Conservation (phyloP, 2,329 filamentous ascomycete genomes). For the Sclerotiophoma versabilis region DNA sequence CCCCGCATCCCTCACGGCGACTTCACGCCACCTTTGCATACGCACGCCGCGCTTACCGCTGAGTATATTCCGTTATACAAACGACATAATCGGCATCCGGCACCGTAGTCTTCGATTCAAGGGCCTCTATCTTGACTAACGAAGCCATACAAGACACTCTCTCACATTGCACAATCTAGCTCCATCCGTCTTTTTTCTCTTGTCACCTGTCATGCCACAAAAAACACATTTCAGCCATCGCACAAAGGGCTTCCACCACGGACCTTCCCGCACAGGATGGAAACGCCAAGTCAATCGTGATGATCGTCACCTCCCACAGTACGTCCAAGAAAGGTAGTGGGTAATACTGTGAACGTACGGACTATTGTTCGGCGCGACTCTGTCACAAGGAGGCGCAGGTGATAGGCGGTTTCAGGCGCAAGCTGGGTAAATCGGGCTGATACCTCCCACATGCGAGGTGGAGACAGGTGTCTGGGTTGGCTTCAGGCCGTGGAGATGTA, state of each 20-base stretch:
- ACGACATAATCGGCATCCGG: background rate
- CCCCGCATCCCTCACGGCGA: constrained; percentile 26
- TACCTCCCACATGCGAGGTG: background rate
- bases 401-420: constrained; percentile 14
- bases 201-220: constrained; percentile 7
- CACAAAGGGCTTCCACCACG: constrained; percentile 6
- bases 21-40: constrained; percentile 13
- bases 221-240: constrained; percentile 7
- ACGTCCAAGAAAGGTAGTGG: background rate
- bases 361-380: background rate
- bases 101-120: background rate
- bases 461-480: background rate
- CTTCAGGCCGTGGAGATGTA: background rate
- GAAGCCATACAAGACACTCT: background rate
- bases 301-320: constrained; percentile 6
- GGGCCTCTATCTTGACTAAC: too few species aligned
- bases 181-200: background rate
- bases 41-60: constrained; percentile 11
- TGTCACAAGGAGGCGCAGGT: constrained; percentile 12
- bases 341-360: background rate
- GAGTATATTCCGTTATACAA: background rate
- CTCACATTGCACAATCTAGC: background rate
- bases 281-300: constrained; percentile 2
- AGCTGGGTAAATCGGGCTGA: background rate
- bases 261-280: constrained; percentile 5